Percentiles rank a stretch among this genome's conserved stretches.
phyloP scores from a whole-genome alignment of 169 alveolate species.

The Eimeria falciformis region DNA sequence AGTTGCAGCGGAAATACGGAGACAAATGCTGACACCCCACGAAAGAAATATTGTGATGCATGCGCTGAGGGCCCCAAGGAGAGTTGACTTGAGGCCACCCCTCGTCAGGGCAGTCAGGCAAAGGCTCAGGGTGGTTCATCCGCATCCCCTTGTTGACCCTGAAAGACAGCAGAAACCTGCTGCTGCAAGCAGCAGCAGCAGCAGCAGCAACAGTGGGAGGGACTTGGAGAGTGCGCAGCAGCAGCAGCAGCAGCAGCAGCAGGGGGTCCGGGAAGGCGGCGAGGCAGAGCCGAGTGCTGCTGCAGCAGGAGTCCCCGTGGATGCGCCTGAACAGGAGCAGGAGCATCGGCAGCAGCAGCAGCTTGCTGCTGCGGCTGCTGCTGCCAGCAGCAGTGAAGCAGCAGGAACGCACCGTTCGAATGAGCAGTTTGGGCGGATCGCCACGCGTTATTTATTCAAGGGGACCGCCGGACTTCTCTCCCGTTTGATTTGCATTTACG shows the following conservation, averaged over 20 bases:
- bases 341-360: background rate
- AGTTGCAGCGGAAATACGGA: background rate
- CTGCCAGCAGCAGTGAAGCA: background rate
- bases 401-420: conserved; percentile 13
- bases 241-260: conserved; percentile 27
- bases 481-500: conserved; percentile 22
- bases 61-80: conserved; percentile 12
- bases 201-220: background rate
- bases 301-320: background rate
- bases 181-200: background rate
- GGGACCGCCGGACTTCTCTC: conserved; percentile 52
- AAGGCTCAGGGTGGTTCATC: background rate
- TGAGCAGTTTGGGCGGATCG: conserved; percentile 13
- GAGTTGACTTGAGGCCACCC: conserved; percentile 36
- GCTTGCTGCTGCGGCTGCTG: background rate
- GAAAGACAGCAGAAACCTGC: background rate
- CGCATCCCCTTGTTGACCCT: background rate
- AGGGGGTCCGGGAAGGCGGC: background rate
- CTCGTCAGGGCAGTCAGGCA: conserved; percentile 11
- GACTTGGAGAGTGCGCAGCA: background rate
- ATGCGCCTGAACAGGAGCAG: background rate
- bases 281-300: background rate
- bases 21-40: conserved; percentile 56
- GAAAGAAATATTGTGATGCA: conserved; percentile 32
- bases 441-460: conserved; percentile 26